phyloP scores from a whole-genome alignment of 805 yeast genomes.

The Monosporozyma unispora region DNA sequence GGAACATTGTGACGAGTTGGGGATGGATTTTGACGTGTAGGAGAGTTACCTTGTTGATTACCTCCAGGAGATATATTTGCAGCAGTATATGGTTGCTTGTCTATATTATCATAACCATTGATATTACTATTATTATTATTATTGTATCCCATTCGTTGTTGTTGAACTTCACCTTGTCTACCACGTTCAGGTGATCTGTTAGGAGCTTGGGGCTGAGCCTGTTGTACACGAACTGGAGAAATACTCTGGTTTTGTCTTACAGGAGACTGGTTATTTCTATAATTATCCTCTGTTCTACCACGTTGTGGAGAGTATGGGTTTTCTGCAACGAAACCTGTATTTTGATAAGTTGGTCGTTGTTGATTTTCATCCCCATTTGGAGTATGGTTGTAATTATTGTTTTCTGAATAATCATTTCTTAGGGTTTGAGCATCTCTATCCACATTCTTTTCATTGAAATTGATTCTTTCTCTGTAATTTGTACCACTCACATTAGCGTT shows the following conservation, averaged over 20 bases:
- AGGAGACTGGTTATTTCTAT: background rate
- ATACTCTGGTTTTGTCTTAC: background rate
- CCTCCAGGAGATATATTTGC: background rate
- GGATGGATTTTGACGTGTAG: background rate
- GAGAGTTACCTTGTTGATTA: background rate
- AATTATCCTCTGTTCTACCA: background rate
- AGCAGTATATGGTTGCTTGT: background rate
- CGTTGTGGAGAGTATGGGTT: background rate
- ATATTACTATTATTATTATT: too few species aligned
- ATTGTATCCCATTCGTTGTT: background rate
- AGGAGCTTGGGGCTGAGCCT: background rate
- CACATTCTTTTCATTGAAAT: background rate
- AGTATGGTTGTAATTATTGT: background rate
- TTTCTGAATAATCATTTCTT: background rate
- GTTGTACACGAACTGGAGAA: background rate
- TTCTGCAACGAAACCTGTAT: background rate
- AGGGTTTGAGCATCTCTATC: background rate
- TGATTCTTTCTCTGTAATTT: slow-evolving; percentile 1
- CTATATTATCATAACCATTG: too few species aligned
- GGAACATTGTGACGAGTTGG: background rate
- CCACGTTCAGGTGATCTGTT: background rate
- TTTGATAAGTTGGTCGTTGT: background rate
- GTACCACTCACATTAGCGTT: background rate
- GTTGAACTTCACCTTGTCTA: slow-evolving; percentile 1
- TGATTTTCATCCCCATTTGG: background rate